Percentiles rank a stretch among this genome's conserved stretches.
These are phyloP conservation scores for Trichophyton rubrum DNA, from an alignment of 2,329 filamentous ascomycete genomes.

Conservation along the genomic window DNA sequence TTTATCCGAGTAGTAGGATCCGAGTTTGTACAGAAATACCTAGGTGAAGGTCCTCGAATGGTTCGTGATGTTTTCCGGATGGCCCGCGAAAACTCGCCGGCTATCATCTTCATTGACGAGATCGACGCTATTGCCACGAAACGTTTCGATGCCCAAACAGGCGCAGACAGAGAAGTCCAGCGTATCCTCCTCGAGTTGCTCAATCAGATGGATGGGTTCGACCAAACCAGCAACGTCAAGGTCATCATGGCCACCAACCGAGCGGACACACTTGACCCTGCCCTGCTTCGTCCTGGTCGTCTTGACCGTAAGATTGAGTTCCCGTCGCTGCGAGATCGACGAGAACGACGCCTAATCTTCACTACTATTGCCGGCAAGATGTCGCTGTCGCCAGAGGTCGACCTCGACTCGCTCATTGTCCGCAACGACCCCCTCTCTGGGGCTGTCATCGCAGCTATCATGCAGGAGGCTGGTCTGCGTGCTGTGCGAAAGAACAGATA, in stretches of 20 bases:
- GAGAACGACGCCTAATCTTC: slow-evolving; percentile 94
- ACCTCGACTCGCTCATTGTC: slow-evolving; percentile 90
- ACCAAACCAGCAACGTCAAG: slow-evolving; percentile 97
- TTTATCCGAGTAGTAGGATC: slow-evolving; percentile 98
- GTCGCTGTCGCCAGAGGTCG: slow-evolving; percentile 91
- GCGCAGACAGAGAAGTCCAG: slow-evolving; percentile 94
- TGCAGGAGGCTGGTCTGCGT: slow-evolving; percentile 93
- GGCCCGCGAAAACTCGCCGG: slow-evolving; percentile 94
- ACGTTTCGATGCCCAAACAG: slow-evolving; percentile 96
- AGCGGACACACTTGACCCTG: slow-evolving; percentile 91
- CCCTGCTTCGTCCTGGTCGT: slow-evolving; percentile 83
- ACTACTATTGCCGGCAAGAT: slow-evolving; percentile 94
- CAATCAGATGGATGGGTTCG: slow-evolving; percentile 99
- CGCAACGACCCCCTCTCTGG: slow-evolving; percentile 91
- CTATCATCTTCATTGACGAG: slow-evolving; percentile 99
- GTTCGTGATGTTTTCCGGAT: slow-evolving; percentile 98
- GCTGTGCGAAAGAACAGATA: slow-evolving; percentile 96
- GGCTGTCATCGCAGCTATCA: slow-evolving; percentile 93
- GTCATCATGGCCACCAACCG: slow-evolving; percentile 99
- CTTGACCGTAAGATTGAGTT: slow-evolving; percentile 98
- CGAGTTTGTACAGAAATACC: slow-evolving; percentile 97
- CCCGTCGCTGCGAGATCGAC: slow-evolving; percentile 81
- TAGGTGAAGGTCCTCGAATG: slow-evolving; percentile 96
- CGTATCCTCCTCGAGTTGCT: slow-evolving; percentile 93
- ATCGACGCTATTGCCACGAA: slow-evolving; percentile 98